These are phyloP conservation scores for Stenocarpella maydis DNA, from an alignment of 2,329 filamentous ascomycete species.

Conservation along the genomic window DNA sequence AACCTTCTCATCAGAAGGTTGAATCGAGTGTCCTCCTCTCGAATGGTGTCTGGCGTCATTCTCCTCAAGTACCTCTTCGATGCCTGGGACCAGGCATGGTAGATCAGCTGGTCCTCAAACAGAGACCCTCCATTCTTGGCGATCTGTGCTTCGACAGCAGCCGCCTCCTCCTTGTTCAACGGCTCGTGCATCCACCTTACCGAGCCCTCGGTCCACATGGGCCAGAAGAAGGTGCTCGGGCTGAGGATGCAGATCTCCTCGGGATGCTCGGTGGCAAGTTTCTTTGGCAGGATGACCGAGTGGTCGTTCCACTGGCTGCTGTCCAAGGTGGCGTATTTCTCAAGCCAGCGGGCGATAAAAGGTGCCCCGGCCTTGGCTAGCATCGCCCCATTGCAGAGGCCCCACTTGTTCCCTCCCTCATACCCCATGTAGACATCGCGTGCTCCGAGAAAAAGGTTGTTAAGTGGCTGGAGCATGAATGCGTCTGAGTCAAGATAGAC, in stretches of 20 bases:
- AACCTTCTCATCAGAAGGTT: not conserved
- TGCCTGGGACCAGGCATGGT: not conserved
- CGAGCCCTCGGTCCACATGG: not conserved
- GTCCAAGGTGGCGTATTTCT: not conserved
- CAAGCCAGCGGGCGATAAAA: not conserved
- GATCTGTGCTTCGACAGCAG: not conserved
- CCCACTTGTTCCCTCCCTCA: not conserved
- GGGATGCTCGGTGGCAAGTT: not conserved
- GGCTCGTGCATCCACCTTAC: not conserved
- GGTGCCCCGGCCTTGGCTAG: not conserved
- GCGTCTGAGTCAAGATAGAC: not conserved
- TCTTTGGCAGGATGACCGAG: not conserved
- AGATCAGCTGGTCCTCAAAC: not conserved
- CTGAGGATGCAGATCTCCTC: not conserved
- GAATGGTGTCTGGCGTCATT: not conserved
- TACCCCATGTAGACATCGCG: not conserved
- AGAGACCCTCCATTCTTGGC: not conserved
- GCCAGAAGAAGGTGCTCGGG: not conserved
- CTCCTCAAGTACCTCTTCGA: not conserved
- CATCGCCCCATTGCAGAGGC: not conserved
- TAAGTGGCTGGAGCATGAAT: not conserved
- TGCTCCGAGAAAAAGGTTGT: not conserved
- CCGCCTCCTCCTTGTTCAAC: not conserved
- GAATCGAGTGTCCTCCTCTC: not conserved
- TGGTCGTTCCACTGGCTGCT: not conserved